Percentiles rank a stretch among this genome's conserved stretches.
Conservation (phyloP, 306 rosid species). For the Hippophae tibetana region DNA sequence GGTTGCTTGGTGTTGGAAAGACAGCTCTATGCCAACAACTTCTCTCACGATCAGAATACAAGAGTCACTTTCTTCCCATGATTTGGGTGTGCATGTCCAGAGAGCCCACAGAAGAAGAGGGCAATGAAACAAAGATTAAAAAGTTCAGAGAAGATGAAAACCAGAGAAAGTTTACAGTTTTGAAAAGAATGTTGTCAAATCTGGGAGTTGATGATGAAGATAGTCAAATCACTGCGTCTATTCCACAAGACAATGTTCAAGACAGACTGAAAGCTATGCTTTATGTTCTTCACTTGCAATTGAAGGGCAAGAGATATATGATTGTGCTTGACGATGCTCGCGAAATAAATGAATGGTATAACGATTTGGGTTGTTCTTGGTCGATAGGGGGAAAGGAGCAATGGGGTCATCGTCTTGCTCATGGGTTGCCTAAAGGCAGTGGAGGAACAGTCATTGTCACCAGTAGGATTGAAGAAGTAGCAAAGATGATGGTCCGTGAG, state of each 20-base stretch:
- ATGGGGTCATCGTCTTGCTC: not conserved
- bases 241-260: too few relatives aligned
- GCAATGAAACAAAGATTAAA: not conserved
- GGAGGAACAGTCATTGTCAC: conserved; percentile 24
- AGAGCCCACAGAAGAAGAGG: not conserved
- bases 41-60: not conserved
- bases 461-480: conserved; percentile 4
- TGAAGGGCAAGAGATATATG: conserved; percentile 16
- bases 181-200: conserved; percentile 3
- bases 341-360: conserved; percentile 1
- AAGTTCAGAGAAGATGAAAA: not conserved
- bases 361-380: not conserved
- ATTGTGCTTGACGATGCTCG: conserved; percentile 14
- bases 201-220: conserved; percentile 11
- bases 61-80: conserved; percentile 10
- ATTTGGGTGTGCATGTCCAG: conserved; percentile 16
- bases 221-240: not conserved
- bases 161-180: not conserved
- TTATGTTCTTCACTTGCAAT: conserved; percentile 16
- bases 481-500: conserved; percentile 14
- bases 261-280: not conserved
- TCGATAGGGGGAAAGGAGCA: not conserved
- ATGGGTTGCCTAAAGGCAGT: conserved; percentile 16
- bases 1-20: conserved; percentile 21
- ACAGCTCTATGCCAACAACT: conserved; percentile 13